Percentiles rank a stretch among this genome's conserved stretches.
These are phyloP conservation scores for Euphorbia schlechtendalii DNA, from an alignment of 441 rosid species.

Conservation along the genomic window DNA sequence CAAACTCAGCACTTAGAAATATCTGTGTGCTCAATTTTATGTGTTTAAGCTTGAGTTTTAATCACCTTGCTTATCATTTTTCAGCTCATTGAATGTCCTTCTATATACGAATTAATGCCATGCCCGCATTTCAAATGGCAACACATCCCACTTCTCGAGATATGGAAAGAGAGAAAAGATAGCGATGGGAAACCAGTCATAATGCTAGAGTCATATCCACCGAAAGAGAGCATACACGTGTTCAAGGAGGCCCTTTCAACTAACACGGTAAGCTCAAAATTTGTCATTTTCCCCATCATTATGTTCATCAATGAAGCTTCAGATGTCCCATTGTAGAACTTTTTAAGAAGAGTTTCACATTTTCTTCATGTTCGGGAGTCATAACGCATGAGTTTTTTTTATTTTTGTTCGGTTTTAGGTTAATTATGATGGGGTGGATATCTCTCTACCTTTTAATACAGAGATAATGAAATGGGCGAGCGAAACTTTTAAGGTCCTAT, in stretches of 20 bases:
- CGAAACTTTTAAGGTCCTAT: conserved; percentile 48
- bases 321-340: neutral
- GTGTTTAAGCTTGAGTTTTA: neutral
- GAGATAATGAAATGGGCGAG: conserved; percentile 85
- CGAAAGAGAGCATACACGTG: conserved; percentile 49
- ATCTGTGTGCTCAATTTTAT: neutral
- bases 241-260: conserved; percentile 59
- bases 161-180: conserved; percentile 67
- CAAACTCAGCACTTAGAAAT: neutral
- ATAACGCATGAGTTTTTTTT: conserved; percentile 1
- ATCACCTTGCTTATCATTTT: conserved; percentile 14
- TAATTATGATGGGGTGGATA: conserved; percentile 48
- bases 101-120: conserved; percentile 84
- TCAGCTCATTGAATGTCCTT: conserved; percentile 98
- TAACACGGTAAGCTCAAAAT: conserved; percentile 48
- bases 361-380: neutral
- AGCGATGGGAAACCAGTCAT: conserved; percentile 39
- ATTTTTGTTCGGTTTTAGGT: conserved; percentile 47
- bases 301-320: conserved; percentile 8
- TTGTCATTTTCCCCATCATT: conserved; percentile 1
- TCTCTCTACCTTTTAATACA: conserved; percentile 77
- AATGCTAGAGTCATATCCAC: conserved; percentile 61
- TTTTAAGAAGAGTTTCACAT: neutral
- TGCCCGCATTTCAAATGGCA: conserved; percentile 72
- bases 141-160: conserved; percentile 59